Evolutionary conservation across 257 asterid species (phyloP), one percentile per base, ranked within the genome.

Genomic region (Solanum chmielewskii): DNA sequence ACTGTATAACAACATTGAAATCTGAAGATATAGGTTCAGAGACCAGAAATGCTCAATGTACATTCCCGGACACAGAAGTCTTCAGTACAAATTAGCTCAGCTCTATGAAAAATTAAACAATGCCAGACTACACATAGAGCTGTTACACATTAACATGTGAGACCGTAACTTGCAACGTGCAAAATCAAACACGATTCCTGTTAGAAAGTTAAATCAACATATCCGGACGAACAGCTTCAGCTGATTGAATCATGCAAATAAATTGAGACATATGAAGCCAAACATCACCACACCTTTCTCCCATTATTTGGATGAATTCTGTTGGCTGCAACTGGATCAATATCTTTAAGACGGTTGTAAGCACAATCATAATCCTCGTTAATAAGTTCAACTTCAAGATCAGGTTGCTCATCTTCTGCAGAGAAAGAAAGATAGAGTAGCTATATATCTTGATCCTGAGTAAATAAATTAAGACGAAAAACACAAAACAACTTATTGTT

Each of bases 271-370:
- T 52, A 35, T 2, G 42, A 41, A 31, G 35, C 41, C 25, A 42
- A 83, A 45, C 41, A 87, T 69, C 74, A 47, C 37, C 90, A 82
- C 44, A 96, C 99, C 99, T 96, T 97, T 90, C 98, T 92, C 52
- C 90, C 92, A 89, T 97, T 96, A 90, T 97, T 97, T 71, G 98
- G 99, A 89, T 97, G 98, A 88, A 96, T 93, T 91, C 99, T 91
- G 91, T 92, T 91, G 68, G 98, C 97, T 35, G 98, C 98, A 89
- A 91, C 91, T 35, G 98, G 98, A 92, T 97, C 99, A 85, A 97
- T 91, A 73, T 92, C 93, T 88, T 91, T 92, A 66, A 97, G 98
- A 86, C 44, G 89, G 88, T 89, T 88, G 69, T 93, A 93, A 88
- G 92, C 90, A 88, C 85, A 90, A 52, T 76, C 87, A 86, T 81